Percentiles rank a stretch among this genome's conserved stretches.
phyloP scores from a whole-genome alignment of 2,329 filamentous ascomycete genomes.

The Pseudogymnoascus sp. region DNA sequence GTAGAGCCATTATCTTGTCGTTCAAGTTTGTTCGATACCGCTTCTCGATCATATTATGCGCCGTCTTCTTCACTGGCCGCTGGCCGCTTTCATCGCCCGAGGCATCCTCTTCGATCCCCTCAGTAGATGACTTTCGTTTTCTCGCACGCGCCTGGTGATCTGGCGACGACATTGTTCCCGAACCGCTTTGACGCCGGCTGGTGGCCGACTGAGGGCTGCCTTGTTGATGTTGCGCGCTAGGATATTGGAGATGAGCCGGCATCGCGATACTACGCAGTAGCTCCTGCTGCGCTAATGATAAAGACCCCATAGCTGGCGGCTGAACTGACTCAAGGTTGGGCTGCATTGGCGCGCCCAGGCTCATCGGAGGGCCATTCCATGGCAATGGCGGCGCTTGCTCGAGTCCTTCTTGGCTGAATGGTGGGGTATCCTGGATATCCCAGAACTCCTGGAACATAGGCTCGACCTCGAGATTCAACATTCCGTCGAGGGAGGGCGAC shows the following conservation, averaged over 20 bases:
- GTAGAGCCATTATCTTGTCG: constrained; percentile 87
- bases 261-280: constrained; percentile 56
- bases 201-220: constrained; percentile 49
- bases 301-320: constrained; percentile 28
- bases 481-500: background rate
- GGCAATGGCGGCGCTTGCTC: constrained; percentile 25
- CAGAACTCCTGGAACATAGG: constrained; percentile 23
- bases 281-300: constrained; percentile 53
- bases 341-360: constrained; percentile 17
- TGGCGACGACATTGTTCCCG: constrained; percentile 47
- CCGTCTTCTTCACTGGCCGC: constrained; percentile 71
- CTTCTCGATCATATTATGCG: constrained; percentile 98
- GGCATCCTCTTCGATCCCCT: constrained; percentile 48
- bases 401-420: constrained; percentile 24
- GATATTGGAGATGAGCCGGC: constrained; percentile 52
- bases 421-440: constrained; percentile 23
- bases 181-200: constrained; percentile 39
- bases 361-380: constrained; percentile 26
- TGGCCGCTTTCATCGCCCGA: constrained; percentile 51
- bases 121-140: constrained; percentile 64
- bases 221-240: constrained; percentile 26
- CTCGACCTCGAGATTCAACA: constrained; percentile 13
- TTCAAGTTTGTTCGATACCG: constrained; percentile 93
- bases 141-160: constrained; percentile 44
- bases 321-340: constrained; percentile 13